Base-by-base conservation (phyloP, 2,329 filamentous ascomycete species). In the Camptophora hylomeconis region DNA sequence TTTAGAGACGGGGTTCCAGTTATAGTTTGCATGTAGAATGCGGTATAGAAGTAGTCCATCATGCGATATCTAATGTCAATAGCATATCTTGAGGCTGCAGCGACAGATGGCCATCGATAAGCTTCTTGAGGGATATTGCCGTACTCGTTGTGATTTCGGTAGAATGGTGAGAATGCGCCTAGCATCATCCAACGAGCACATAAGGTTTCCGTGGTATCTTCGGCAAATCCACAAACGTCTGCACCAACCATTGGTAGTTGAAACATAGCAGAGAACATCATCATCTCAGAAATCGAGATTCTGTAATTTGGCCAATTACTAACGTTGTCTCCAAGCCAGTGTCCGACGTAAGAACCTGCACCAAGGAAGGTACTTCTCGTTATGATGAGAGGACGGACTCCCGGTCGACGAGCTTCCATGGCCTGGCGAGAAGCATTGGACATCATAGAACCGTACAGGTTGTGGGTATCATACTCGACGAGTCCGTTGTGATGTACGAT, bases 31-130 rank as follows among this genome's bases (percentile, higher is more conserved):
- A 57, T 54, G 47, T 74, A 60, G 41, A 83, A 61, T 1, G 73
- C 70, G 1, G 80, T 84, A 60, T 87, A 86, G 35, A 81, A 63
- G 55, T 86, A 86, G 45, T 84, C 80, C 8, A 86, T 61, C n/a
- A 86, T 60, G 17, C 69, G 65, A 56, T 86, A 86, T n/a, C 80
- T 68, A 26, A 74, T 72, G 17, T 67, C 66, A 42, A 86, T 82
- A 11, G 73, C 76, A 34, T 70, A 75, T 31, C 65, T 67, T 0
- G 77, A 77, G 0, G 76, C 74, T 6, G 64, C 55, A 0, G 76
- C 61, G 4, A 80, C 76, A 2, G 59, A 53, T 0, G 61, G 55
- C 74, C 76, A 84, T 24, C 60, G 66, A 52, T 84, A 87, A 49
- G 80, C 78, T 47, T 84, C 80, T 46, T 84, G 80, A 1, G 60